Conservation (phyloP, 345 rosid genomes). For the Melaleuca alternifolia region DNA sequence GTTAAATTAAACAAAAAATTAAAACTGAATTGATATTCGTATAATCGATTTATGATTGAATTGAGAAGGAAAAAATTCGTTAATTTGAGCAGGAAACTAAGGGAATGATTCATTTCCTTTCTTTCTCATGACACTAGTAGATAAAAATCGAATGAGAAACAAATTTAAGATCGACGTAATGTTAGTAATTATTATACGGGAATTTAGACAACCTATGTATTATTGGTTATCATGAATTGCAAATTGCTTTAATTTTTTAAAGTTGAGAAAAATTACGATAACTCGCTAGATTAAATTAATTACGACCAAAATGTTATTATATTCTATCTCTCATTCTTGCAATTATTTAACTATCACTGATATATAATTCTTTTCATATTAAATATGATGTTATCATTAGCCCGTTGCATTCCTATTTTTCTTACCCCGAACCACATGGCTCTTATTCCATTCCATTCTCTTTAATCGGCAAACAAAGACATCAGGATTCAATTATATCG, state of each 20-base stretch:
- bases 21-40: too few relatives aligned
- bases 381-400: not conserved
- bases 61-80: too few relatives aligned
- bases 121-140: not conserved
- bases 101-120: too few relatives aligned
- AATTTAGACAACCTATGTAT: not conserved
- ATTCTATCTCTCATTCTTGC: not conserved
- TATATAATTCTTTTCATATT: not conserved
- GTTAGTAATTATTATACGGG: not conserved
- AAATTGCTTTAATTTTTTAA: not conserved
- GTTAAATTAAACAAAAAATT: too few relatives aligned
- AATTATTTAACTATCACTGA: not conserved
- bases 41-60: too few relatives aligned
- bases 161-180: fast-evolving
- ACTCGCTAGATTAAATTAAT: not conserved
- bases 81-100: too few relatives aligned
- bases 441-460: not conserved
- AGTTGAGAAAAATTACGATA: not conserved
- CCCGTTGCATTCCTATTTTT: not conserved
- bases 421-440: not conserved
- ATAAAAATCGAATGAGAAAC: not conserved
- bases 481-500: not conserved
- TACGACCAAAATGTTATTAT: not conserved
- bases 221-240: not conserved
- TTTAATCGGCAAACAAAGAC: not conserved